These are phyloP conservation scores for Ceratocystis smalleyi DNA, from an alignment of 2,329 filamentous ascomycete species.

Conservation along the genomic window DNA sequence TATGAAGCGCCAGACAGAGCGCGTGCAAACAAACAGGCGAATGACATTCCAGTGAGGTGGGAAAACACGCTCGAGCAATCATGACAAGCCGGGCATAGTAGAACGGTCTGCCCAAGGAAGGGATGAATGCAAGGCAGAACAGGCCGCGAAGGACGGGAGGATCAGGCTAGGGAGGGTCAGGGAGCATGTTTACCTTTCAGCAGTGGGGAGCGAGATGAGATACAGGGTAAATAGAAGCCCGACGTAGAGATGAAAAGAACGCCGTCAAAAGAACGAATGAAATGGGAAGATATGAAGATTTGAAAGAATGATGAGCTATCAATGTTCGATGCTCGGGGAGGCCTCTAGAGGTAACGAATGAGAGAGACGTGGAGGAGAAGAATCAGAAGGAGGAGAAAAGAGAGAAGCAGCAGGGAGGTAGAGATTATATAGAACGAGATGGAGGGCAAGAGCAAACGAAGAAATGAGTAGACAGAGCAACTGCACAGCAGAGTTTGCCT, in stretches of 20 bases:
- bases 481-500: constrained; percentile 14
- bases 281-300: not conserved
- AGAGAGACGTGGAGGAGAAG: not conserved
- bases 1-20: not conserved
- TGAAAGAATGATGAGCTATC: not conserved
- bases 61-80: not conserved
- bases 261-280: constrained; percentile 4
- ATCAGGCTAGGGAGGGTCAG: not conserved
- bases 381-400: not conserved
- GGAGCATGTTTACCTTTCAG: constrained; percentile 4
- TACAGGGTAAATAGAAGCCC: not conserved
- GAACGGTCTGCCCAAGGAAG: not conserved
- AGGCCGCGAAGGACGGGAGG: not conserved
- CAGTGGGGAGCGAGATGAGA: not conserved
- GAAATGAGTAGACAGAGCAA: constrained; percentile 10
- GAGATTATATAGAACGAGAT: not conserved
- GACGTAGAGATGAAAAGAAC: not conserved
- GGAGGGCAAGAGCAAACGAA: not conserved
- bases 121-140: not conserved
- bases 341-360: not conserved
- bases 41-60: not conserved
- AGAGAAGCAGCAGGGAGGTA: not conserved
- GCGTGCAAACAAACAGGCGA: not conserved
- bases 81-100: not conserved
- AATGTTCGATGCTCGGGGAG: not conserved